Conservation (phyloP, 108 stramenopile genomes). For the Cyclotella choctawhatcheeana region DNA sequence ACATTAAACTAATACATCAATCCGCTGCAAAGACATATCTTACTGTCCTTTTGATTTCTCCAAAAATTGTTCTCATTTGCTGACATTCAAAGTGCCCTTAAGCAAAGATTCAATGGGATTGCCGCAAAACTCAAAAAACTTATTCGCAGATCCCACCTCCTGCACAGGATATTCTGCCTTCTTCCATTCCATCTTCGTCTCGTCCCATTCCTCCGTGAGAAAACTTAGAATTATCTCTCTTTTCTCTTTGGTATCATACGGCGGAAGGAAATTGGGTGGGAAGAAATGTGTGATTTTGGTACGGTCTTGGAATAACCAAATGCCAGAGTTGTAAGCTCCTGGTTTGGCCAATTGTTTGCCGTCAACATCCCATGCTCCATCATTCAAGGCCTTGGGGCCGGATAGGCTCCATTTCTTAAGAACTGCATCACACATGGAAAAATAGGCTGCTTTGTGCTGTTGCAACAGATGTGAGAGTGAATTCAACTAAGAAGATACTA, state of each 20-base stretch:
- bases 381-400: constrained; percentile 75
- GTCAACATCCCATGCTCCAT: constrained; percentile 51
- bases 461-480: background rate
- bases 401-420: constrained; percentile 61
- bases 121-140: constrained; percentile 40
- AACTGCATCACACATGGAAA: constrained; percentile 64
- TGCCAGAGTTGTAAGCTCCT: constrained; percentile 59
- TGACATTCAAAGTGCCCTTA: too few species aligned
- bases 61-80: too few species aligned
- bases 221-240: constrained; percentile 75
- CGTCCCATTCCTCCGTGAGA: constrained; percentile 85
- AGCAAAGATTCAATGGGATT: constrained; percentile 49
- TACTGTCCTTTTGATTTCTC: too few species aligned
- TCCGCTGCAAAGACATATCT: too few species aligned
- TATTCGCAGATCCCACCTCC: constrained; percentile 8
- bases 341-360: constrained; percentile 43
- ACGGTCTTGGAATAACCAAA: constrained; percentile 84
- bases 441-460: constrained; percentile 57
- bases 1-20: too few species aligned
- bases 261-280: constrained; percentile 87
- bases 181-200: constrained; percentile 77
- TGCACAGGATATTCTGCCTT: constrained; percentile 42
- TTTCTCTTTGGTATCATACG: constrained; percentile 84
- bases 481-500: background rate
- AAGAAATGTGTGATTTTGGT: constrained; percentile 82